These are phyloP conservation scores for Arthrobotrys iridis DNA, from an alignment of 2,329 filamentous ascomycete genomes.

Conservation along the genomic window DNA sequence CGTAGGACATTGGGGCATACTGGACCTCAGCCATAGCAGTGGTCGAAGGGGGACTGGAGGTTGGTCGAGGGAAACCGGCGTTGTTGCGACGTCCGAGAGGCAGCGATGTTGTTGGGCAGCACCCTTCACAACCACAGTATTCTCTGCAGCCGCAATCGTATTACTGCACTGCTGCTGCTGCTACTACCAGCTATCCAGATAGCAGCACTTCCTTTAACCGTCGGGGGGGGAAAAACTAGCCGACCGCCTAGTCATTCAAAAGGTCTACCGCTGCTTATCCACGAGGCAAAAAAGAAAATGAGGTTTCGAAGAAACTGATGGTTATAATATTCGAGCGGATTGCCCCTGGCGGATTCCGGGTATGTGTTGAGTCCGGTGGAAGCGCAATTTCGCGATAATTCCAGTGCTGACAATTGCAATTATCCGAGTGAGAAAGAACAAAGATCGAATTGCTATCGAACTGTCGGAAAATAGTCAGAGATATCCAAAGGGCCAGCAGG, in stretches of 20 bases:
- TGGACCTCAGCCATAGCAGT: conserved; percentile 51
- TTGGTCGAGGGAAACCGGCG: neutral
- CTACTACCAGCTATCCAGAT: conserved; percentile 13
- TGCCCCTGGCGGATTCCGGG: conserved; percentile 8
- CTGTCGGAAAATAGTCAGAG: conserved; percentile 6
- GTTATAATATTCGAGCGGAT: neutral
- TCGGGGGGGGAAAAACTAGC: neutral
- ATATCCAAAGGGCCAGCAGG: conserved; percentile 2
- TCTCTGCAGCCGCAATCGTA: no score
- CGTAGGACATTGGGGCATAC: conserved; percentile 52
- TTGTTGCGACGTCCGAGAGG: conserved; percentile 10
- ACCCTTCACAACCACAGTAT: conserved; percentile 21
- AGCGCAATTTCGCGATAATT: conserved; percentile 47
- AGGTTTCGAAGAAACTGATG: neutral
- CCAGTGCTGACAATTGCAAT: conserved; percentile 15
- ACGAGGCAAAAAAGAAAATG: neutral
- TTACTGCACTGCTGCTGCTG: no score
- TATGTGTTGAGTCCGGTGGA: neutral
- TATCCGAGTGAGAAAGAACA: neutral
- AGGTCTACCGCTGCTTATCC: conserved; percentile 1
- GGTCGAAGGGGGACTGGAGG: neutral
- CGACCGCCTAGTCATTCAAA: conserved; percentile 21
- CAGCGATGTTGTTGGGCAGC: conserved; percentile 3
- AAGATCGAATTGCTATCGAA: conserved; percentile 15
- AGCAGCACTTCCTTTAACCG: conserved; percentile 3